Conservation (phyloP, 1,139 yeast species). For the Schwanniomyces etchellsii region DNA sequence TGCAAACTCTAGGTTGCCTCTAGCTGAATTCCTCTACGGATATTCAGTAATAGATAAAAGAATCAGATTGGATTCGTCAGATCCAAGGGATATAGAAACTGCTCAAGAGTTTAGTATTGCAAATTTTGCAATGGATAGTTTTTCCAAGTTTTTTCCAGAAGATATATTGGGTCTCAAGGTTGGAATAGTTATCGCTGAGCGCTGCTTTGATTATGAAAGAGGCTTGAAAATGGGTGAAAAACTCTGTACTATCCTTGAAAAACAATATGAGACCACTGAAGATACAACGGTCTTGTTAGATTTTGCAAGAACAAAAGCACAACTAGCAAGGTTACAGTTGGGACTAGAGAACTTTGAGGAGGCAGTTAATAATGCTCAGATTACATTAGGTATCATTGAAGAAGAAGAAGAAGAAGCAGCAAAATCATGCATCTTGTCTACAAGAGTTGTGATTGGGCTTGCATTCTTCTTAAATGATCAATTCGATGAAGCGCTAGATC, state of each 20-base stretch:
- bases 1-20: conserved; percentile 68
- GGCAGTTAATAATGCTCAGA: conserved; percentile 60
- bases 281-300: conserved; percentile 39
- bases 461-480: conserved; percentile 57
- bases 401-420: conserved; percentile 18
- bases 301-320: conserved; percentile 60
- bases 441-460: conserved; percentile 65
- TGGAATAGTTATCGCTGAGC: conserved; percentile 59
- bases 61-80: conserved; percentile 27
- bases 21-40: conserved; percentile 71
- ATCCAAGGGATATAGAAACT: conserved; percentile 49
- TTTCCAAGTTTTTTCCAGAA: conserved; percentile 60
- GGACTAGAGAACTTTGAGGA: conserved; percentile 50
- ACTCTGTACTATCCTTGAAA: conserved; percentile 49
- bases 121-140: conserved; percentile 66
- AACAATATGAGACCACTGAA: conserved; percentile 53
- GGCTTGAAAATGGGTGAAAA: conserved; percentile 47
- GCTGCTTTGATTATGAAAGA: conserved; percentile 54
- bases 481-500: conserved; percentile 60
- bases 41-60: conserved; percentile 46
- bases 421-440: conserved; percentile 38
- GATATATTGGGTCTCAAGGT: conserved; percentile 60
- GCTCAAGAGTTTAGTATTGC: conserved; percentile 66
- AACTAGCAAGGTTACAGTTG: conserved; percentile 62
- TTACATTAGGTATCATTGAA: conserved; percentile 47